Conservation (phyloP, 352 stramenopile genomes). For the Globisporangium paddicum region DNA sequence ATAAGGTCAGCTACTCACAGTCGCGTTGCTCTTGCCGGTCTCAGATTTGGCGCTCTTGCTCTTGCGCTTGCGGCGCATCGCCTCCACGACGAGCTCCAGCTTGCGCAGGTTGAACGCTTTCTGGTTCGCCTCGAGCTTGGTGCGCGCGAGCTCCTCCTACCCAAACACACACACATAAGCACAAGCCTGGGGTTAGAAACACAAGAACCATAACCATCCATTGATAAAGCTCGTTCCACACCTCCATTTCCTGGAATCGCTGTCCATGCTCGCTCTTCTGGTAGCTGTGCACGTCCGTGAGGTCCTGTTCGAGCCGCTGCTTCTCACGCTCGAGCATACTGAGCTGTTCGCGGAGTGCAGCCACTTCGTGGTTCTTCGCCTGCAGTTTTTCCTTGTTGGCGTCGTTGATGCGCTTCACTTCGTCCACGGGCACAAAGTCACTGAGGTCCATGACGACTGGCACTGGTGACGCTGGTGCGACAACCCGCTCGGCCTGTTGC, state of each 20-base stretch:
- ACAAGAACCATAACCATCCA: too few species aligned
- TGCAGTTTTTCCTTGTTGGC: conserved; percentile 33
- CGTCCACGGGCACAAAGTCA: conserved; percentile 59
- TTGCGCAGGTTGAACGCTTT: conserved; percentile 39
- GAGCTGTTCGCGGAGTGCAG: conserved; percentile 27
- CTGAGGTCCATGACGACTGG: conserved; percentile 58
- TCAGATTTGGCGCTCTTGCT: conserved; percentile 20
- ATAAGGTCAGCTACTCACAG: conserved; percentile 1
- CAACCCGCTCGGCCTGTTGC: conserved; percentile 6
- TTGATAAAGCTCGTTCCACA: neutral
- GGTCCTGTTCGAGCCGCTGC: conserved; percentile 50
- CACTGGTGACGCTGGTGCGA: neutral
- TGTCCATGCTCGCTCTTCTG: conserved; percentile 54
- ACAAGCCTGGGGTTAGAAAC: neutral
- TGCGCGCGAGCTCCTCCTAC: conserved; percentile 42
- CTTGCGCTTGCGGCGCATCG: conserved; percentile 28
- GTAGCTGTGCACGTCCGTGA: conserved; percentile 73
- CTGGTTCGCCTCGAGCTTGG: conserved; percentile 47
- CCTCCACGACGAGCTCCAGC: conserved; percentile 40
- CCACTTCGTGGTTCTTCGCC: conserved; percentile 24
- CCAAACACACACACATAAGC: too few species aligned
- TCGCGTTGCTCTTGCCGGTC: conserved; percentile 8
- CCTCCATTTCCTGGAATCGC: conserved; percentile 58
- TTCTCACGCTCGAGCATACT: conserved; percentile 42
- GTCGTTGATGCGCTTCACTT: conserved; percentile 45